phyloP scores from a whole-genome alignment of 306 rosid species.

The Amphicarpaea edgeworthii region DNA sequence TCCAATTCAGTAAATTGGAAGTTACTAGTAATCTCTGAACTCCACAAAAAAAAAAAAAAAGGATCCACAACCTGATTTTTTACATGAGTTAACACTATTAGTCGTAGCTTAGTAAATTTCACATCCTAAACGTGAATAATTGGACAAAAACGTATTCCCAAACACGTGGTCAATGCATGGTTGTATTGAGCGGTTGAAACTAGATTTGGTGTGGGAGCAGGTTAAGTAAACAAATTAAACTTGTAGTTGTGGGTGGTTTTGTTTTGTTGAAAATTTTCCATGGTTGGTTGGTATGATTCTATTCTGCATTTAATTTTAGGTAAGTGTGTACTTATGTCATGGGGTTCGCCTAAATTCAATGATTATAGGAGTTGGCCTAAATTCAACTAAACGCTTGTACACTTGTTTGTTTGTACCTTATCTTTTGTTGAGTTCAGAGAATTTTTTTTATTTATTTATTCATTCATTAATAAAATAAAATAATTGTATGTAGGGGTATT shows the following conservation, averaged over 20 bases:
- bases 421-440: background rate
- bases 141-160: too few species aligned
- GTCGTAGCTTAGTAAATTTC: too few species aligned
- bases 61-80: too few species aligned
- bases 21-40: too few species aligned
- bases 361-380: slow-evolving; percentile 26
- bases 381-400: background rate
- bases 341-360: slow-evolving; percentile 4
- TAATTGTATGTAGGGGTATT: too few species aligned
- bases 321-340: slow-evolving; percentile 24
- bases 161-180: too few species aligned
- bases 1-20: too few species aligned
- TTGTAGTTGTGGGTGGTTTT: background rate
- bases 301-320: slow-evolving; percentile 22
- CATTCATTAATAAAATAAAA: too few species aligned
- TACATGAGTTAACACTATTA: too few species aligned
- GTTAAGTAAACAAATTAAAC: slow-evolving; percentile 28
- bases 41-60: too few species aligned
- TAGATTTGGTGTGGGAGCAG: background rate
- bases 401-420: background rate
- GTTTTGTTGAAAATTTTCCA: slow-evolving; percentile 5
- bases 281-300: slow-evolving; percentile 14
- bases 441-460: too few species aligned
- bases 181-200: background rate
- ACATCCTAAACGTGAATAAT: too few species aligned